Base-by-base conservation (phyloP, 805 yeast species). In the Cyberlindnera maritima region DNA sequence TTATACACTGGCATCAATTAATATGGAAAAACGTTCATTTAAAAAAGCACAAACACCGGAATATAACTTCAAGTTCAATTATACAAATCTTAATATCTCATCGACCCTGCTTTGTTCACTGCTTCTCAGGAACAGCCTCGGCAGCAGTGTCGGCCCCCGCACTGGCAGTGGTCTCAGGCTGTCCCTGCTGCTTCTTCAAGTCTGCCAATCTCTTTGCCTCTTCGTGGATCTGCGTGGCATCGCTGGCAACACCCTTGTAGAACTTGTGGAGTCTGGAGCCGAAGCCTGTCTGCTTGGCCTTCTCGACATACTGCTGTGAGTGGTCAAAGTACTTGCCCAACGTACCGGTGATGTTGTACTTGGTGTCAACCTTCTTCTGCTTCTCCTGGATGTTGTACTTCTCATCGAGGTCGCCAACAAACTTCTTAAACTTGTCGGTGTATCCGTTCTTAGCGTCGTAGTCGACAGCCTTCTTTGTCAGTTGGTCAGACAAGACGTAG, bases 141-240 rank as follows among this genome's bases (percentile, higher is more conserved):
- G 49, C 49, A 15, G 36, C 46, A 17, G 40, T 37, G 21, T 42
- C 46, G 4, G 36, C 23, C 13, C 19, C 36, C 5, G 36, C 41
- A 20, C 40, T 28, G 20, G 32, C 40, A 36, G 31, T 7, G 35
- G 26, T 12, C 7, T 36, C 44, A n/a, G n/a, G n/a, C n/a, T n/a
- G n/a, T 11, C 38, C 33, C 28, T 44, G 33, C 42, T 48, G 44
- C 58, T 71, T 72, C 64, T 83, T 79, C 59, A 83, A 59, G 32
- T 77, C 83, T 18, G 85, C 85, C 60, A 86, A 72, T 57, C 92
- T 73, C 54, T 73, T 72, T 19, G 95, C 95, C 66, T 86, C 92
- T 45, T 71, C 75, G 63, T 87, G 91, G 41, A 86, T 86, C 46
- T 80, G 81, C 44, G 68, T 67, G 1, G 76, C 85, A 54, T 81